These are phyloP conservation scores for Pichia inconspicua DNA, from an alignment of 1,139 yeast species.

Conservation along the genomic window DNA sequence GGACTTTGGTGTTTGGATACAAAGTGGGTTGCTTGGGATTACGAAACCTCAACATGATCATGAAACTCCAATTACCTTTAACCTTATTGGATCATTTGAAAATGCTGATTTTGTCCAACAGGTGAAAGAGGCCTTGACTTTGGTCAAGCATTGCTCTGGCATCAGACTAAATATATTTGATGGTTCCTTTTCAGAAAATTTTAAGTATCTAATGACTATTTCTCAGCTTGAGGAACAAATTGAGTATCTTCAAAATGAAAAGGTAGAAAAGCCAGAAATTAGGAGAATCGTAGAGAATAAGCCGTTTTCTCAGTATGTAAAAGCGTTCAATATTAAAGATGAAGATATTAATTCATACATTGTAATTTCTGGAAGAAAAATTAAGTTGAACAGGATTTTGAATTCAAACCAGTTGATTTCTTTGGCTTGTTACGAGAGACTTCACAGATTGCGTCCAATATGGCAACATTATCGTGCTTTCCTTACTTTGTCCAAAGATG, in stretches of 20 bases:
- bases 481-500: slow-evolving; percentile 6
- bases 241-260: background rate
- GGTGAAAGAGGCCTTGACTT: slow-evolving; percentile 32
- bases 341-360: slow-evolving; percentile 10
- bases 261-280: background rate
- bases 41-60: slow-evolving; percentile 5
- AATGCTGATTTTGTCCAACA: slow-evolving; percentile 34
- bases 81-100: slow-evolving; percentile 52
- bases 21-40: slow-evolving; percentile 5
- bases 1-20: slow-evolving; percentile 3
- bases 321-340: slow-evolving; percentile 1
- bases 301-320: background rate
- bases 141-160: slow-evolving; percentile 13
- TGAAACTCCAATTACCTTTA: slow-evolving; percentile 34
- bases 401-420: slow-evolving; percentile 15
- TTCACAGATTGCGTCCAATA: slow-evolving; percentile 21
- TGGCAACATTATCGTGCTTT: slow-evolving; percentile 7
- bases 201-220: slow-evolving; percentile 7
- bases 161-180: slow-evolving; percentile 35
- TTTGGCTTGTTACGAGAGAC: slow-evolving; percentile 23
- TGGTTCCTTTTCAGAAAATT: slow-evolving; percentile 8
- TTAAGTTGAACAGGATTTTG: slow-evolving; percentile 11
- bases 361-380: slow-evolving; percentile 23
- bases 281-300: too few relatives aligned
- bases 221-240: slow-evolving; percentile 4